These are phyloP conservation scores for Xylariaceae sp. DNA, from an alignment of 2,329 filamentous ascomycete genomes.

Conservation along the genomic window DNA sequence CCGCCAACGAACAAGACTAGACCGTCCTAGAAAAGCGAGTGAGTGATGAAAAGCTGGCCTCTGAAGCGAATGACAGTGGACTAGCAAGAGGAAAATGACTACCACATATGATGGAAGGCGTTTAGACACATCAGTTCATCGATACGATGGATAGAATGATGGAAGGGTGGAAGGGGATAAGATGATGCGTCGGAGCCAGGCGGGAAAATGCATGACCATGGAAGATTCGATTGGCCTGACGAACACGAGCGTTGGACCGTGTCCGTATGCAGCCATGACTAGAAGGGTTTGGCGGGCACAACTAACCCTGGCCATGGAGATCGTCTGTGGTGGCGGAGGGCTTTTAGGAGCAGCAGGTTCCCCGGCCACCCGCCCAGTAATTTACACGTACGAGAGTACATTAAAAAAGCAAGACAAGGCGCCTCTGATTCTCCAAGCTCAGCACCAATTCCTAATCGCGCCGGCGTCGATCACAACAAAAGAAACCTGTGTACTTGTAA, in stretches of 20 bases:
- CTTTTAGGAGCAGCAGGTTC: background rate
- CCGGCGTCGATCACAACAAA: too few relatives aligned
- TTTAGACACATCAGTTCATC: conserved; percentile 27
- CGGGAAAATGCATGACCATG: conserved; percentile 23
- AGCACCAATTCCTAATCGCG: background rate
- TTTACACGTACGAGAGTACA: too few relatives aligned
- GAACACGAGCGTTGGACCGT: conserved; percentile 31
- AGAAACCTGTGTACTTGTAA: too few relatives aligned
- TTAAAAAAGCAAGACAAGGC: conserved; percentile 1
- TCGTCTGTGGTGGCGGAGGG: conserved; percentile 22
- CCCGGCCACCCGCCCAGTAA: too few relatives aligned
- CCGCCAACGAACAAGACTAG: conserved; percentile 27
- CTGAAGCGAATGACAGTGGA: conserved; percentile 38
- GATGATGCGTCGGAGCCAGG: conserved; percentile 18
- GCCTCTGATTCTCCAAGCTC: too few relatives aligned
- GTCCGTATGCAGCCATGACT: conserved; percentile 24
- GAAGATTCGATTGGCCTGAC: conserved; percentile 19
- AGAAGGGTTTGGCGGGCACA: conserved; percentile 29
- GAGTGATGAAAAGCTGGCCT: conserved; percentile 31
- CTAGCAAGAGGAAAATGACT: conserved; percentile 21
- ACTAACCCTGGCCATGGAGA: conserved; percentile 19
- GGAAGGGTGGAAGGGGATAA: conserved; percentile 21
- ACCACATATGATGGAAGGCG: conserved; percentile 13
- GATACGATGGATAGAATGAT: conserved; percentile 22
- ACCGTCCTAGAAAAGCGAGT: conserved; percentile 30